Evolutionary conservation across 2,329 filamentous ascomycete species (phyloP), one percentile per base, ranked within the genome.

Genomic region (Verticillium dahliae): DNA sequence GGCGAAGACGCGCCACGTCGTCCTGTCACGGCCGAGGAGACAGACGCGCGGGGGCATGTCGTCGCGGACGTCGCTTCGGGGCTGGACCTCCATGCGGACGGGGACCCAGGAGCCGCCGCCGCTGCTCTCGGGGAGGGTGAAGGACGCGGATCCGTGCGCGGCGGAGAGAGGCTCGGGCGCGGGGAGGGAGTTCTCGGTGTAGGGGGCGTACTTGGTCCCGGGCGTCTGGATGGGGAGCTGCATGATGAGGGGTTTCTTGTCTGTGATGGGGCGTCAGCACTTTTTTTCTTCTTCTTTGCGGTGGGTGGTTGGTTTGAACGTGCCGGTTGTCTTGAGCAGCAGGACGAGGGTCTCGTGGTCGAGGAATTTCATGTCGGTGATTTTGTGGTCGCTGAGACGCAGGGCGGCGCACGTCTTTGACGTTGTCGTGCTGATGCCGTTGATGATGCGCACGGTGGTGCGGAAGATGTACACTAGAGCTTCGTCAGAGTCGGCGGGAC

Each of bases 341-440:
- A 56, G 31, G 60, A 92, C 78, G 1, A 92, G 71, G 0, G 76
- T 79, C 13, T 80, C 73, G 61, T 89, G 84, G 67, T 89, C 81
- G 54, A 90, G 80, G 68, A 92, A 91, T 69, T 88, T 87, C 14
- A 89, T 72, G 69, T 92, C 88, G 22, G 85, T 72, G 15, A 88
- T 73, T n/a, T 72, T 74, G 11, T 74, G 75, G 6, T 74, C 68
- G 1, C 72, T 75, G 1, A 85, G 71, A 37, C 73, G 72, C 9
- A 86, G 64, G 31, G 72, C 69, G 39, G 78, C 76, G 4, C 73
- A 72, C n/a, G 71, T 70, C 1, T 76, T 76, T 1, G 72, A 67
- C 3, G 74, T 68, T 39, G 73, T 71, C 60, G 78, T 77, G 66
- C 84, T 90, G 62, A 88, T 84, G 45, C 85, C 85, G 59, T 87